These are phyloP conservation scores for Nepenthes alata DNA, from an alignment of 179 eudicot species.

Conservation along the genomic window DNA sequence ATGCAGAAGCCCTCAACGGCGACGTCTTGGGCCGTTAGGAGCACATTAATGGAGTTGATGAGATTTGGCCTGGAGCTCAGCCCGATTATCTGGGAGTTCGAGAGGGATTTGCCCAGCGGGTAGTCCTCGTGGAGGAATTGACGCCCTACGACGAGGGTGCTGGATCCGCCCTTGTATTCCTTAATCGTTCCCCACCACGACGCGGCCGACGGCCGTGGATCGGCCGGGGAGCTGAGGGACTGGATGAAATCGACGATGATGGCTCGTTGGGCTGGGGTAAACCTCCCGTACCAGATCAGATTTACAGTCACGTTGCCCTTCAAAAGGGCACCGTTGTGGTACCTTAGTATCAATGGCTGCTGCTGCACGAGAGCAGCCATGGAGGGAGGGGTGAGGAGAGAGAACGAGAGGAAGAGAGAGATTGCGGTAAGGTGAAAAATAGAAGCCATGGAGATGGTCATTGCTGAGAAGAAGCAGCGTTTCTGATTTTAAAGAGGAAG, in stretches of 20 bases:
- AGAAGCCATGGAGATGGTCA: conserved; percentile 8
- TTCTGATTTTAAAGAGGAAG: no score
- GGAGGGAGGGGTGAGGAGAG: conserved; percentile 8
- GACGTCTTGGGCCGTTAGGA: conserved; percentile 47
- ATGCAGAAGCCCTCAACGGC: conserved; percentile 54
- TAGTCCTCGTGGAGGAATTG: conserved; percentile 31
- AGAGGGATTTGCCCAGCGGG: conserved; percentile 36
- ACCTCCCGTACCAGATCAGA: conserved; percentile 59
- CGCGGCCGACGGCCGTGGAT: conserved; percentile 32
- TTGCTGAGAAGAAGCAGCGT: background rate
- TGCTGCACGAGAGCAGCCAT: conserved; percentile 22
- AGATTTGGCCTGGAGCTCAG: conserved; percentile 10
- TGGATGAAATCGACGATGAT: conserved; percentile 43
- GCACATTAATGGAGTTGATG: conserved; percentile 18
- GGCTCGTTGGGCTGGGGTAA: conserved; percentile 48
- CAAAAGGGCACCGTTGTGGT: conserved; percentile 58
- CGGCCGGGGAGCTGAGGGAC: conserved; percentile 19
- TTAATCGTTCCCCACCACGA: conserved; percentile 63
- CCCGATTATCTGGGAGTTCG: conserved; percentile 21
- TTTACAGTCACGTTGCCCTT: conserved; percentile 44
- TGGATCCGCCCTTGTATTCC: conserved; percentile 31
- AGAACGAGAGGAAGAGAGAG: conserved; percentile 3
- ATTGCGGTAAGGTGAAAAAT: conserved; percentile 1
- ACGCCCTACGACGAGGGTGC: conserved; percentile 23
- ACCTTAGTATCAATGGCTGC: conserved; percentile 36